Evolutionary conservation across 805 yeast genomes (phyloP).

Genomic region (Jamesozyma jinghongensis): DNA sequence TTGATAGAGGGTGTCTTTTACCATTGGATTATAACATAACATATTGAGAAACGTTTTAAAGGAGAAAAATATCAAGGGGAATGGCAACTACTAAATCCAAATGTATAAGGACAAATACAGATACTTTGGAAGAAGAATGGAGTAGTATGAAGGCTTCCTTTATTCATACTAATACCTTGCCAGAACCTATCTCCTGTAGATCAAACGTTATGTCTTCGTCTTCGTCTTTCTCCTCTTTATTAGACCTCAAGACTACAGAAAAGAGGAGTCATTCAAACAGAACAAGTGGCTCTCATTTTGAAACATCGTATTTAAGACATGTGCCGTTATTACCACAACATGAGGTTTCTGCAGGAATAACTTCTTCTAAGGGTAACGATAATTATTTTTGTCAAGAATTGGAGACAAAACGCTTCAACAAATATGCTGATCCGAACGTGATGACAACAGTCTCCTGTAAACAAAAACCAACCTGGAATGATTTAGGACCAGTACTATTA

Average conservation of each 20-base stretch:
- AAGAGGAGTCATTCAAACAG: neutral
- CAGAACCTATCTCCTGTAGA: neutral
- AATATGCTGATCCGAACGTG: constrained; percentile 23
- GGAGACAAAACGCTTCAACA: constrained; percentile 10
- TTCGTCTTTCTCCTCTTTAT: neutral
- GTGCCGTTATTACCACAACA: neutral
- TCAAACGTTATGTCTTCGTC: neutral
- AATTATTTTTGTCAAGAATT: constrained; percentile 2
- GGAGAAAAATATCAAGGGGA: neutral
- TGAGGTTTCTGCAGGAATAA: neutral
- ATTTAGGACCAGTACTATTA: neutral
- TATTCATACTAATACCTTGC: neutral
- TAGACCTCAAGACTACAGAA: neutral
- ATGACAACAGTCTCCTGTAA: constrained; percentile 11
- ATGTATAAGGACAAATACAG: constrained; percentile 15
- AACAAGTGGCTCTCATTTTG: no score
- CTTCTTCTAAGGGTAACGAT: neutral
- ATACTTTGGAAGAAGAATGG: constrained; percentile 18
- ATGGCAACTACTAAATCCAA: constrained; percentile 13
- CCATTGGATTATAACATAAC: no score
- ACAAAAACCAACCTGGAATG: neutral
- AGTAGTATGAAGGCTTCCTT: constrained; percentile 7
- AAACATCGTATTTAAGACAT: neutral
- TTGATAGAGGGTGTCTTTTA: no score
- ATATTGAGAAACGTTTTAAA: no score